Base-by-base conservation (phyloP, 495 filamentous ascomycete genomes). In the Daldinia concentrica region DNA sequence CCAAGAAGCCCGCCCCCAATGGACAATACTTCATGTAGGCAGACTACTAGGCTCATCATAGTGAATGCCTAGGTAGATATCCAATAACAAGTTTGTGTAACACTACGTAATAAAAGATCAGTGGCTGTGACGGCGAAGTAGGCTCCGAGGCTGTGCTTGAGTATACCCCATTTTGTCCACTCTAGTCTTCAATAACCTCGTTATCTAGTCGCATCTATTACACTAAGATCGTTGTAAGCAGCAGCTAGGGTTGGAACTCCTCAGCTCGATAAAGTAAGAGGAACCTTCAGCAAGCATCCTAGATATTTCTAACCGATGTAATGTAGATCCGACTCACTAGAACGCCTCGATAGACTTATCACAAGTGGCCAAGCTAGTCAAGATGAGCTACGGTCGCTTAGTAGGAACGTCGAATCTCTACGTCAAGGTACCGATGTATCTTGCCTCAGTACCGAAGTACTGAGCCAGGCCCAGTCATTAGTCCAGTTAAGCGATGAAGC, bases 181-280 rank as follows among this genome's bases (percentile, higher is more conserved):
- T 3, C 8, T 0, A 11, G 5, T n/a, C n/a, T 43, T 43, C 39
- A 43, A 43, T 7, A 43, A 17, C 39, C 5, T n/a, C 5, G 1
- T 7, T 19, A 0, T 45, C n/a, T 22, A 19, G 6, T 11, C 41
- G 7, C 17, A 45, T 22, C 17, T 17, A 3, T 22, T 9, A 45
- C 41, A 3, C 41, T 19, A 17, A 15, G 63, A 69, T 15, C 39
- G 61, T 34, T 77, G 57, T 24, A 72, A 62, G 15, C 43, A 62
- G 22, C 75, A 74, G 58, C 50, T 77, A 4, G 58, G 61, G n/a
- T 52, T 76, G 11, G 62, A 74, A 36, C 62, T 77, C 22, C 22
- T 48, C 11, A 58, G 32, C 29, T 39, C 71, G 37, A 66, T 56
- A 5, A 68, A 67, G 75, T 74, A 55, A 60, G 68, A 37, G 58